phyloP scores from a whole-genome alignment of 2,329 filamentous ascomycete genomes.

The Epichloe gansuensis region DNA sequence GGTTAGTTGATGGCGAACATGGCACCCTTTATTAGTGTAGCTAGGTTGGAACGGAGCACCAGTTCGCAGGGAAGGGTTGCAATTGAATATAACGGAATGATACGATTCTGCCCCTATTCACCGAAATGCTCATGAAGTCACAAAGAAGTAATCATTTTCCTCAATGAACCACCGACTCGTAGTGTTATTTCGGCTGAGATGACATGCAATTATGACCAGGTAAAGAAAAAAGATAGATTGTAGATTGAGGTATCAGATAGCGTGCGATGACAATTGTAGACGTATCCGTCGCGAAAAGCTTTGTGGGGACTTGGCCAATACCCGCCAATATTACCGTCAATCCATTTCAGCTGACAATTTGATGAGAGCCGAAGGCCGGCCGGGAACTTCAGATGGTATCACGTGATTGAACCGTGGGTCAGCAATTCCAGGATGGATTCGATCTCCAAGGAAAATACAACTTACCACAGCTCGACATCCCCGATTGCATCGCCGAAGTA shows the following conservation, averaged over 20 bases:
- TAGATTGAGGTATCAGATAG: too few species aligned
- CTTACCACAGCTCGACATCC: conserved; percentile 5
- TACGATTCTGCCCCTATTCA: neutral
- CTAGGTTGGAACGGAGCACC: neutral
- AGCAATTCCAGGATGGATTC: neutral
- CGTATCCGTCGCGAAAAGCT: neutral
- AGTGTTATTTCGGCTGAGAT: too few species aligned
- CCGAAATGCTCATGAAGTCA: too few species aligned
- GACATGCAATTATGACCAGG: too few species aligned
- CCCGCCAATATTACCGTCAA: neutral
- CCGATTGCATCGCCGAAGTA: conserved; percentile 4
- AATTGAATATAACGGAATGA: neutral
- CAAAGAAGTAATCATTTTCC: too few species aligned
- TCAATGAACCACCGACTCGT: too few species aligned
- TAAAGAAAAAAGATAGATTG: too few species aligned
- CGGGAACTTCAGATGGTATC: conserved; percentile 4
- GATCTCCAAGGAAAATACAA: conserved; percentile 2
- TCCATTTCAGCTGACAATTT: neutral
- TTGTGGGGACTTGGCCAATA: neutral
- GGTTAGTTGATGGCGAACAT: neutral
- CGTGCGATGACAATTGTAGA: too few species aligned
- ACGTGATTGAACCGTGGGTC: conserved; percentile 6
- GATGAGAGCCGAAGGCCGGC: conserved; percentile 22
- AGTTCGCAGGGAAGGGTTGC: neutral
- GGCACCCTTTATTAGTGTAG: neutral